Conservation (phyloP, 2,329 filamentous ascomycete genomes). For the Ascochyta pisi region DNA sequence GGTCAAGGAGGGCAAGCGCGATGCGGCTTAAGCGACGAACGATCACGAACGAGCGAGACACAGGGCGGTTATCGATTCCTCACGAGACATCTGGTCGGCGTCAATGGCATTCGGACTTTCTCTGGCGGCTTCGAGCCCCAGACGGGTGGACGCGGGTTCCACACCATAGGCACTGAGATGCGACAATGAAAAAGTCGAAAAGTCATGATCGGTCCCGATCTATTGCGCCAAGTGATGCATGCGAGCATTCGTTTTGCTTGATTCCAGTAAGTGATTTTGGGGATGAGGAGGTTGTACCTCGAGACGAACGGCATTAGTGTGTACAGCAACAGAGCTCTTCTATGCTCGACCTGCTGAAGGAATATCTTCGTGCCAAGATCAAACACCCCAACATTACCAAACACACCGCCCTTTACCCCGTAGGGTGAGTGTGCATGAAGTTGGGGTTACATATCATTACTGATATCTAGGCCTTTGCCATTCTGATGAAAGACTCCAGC, state of each 20-base stretch:
- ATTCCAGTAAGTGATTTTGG: conserved; percentile 19
- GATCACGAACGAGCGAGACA: conserved; percentile 42
- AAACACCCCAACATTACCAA: conserved; percentile 68
- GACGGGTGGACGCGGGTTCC: conserved; percentile 40
- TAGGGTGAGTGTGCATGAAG: conserved; percentile 70
- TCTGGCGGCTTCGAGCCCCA: conserved; percentile 46
- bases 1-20: conserved; percentile 93
- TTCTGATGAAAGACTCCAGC: neutral
- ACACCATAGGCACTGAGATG: conserved; percentile 46
- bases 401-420: conserved; percentile 61
- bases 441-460: conserved; percentile 61
- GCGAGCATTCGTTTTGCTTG: conserved; percentile 16
- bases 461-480: conserved; percentile 12
- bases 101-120: conserved; percentile 52
- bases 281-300: conserved; percentile 26
- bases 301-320: conserved; percentile 68
- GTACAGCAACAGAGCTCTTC: conserved; percentile 69
- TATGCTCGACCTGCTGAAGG: conserved; percentile 71
- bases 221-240: conserved; percentile 34
- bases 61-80: conserved; percentile 48
- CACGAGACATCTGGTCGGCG: conserved; percentile 51
- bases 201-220: conserved; percentile 33
- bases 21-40: conserved; percentile 71
- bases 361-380: conserved; percentile 70
- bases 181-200: conserved; percentile 50